Conservation (phyloP, 1,284 basidiomycete genomes). For the Athelia psychrophila region DNA sequence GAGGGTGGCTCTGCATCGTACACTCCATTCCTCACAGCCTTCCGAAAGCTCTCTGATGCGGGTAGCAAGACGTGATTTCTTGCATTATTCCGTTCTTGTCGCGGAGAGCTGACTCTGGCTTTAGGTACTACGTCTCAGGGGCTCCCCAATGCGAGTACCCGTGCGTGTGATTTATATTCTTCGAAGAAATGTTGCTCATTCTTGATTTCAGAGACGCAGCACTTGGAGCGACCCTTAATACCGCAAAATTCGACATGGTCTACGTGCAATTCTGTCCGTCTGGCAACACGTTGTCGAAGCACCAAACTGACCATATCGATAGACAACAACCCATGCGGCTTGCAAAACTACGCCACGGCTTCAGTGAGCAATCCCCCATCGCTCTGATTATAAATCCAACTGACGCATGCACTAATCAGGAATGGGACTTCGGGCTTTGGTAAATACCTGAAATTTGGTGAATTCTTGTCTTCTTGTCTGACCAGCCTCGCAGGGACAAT, state of each 20-base stretch:
- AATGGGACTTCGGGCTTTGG: conserved; percentile 56
- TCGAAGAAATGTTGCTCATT: neutral
- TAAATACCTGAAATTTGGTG: conserved; percentile 14
- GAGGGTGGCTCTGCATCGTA: conserved; percentile 60
- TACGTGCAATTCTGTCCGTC: conserved; percentile 49
- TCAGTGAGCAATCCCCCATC: conserved; percentile 28
- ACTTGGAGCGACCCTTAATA: conserved; percentile 48
- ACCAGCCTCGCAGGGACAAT: conserved; percentile 43
- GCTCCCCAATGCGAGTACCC: conserved; percentile 42
- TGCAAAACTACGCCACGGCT: conserved; percentile 38
- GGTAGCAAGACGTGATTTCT: conserved; percentile 49
- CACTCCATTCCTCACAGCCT: conserved; percentile 54
- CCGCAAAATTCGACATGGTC: conserved; percentile 53
- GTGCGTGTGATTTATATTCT: neutral
- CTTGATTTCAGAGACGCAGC: conserved; percentile 49
- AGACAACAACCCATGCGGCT: conserved; percentile 52
- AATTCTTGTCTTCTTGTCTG: neutral
- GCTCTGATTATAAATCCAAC: neutral
- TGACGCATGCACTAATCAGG: conserved; percentile 22
- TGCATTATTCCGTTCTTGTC: conserved; percentile 1
- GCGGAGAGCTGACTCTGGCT: neutral
- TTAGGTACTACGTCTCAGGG: conserved; percentile 58
- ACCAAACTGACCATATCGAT: conserved; percentile 12
- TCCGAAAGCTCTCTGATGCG: conserved; percentile 47
- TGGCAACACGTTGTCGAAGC: neutral